Percentiles rank a stretch among this genome's conserved stretches.
Conservation (phyloP, 2,329 filamentous ascomycete genomes). For the Aspergillus floridensis region DNA sequence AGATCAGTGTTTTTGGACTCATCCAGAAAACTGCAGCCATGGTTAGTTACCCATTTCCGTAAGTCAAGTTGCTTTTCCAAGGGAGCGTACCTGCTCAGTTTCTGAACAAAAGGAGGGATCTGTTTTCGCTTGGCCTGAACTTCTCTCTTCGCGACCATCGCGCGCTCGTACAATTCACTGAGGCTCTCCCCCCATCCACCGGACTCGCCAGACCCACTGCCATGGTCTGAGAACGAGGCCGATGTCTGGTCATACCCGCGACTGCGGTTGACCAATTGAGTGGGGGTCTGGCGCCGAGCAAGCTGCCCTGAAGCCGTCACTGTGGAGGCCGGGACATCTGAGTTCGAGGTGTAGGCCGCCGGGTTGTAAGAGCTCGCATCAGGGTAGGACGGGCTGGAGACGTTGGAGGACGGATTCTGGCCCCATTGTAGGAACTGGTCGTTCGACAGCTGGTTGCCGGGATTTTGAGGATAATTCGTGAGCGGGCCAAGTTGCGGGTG, state of each 20-base stretch:
- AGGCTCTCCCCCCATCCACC: conserved; percentile 61
- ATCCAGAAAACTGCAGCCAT: conserved; percentile 74
- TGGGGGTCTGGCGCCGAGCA: conserved; percentile 38
- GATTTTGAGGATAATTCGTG: conserved; percentile 46
- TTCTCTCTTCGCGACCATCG: conserved; percentile 78
- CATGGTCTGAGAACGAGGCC: conserved; percentile 29
- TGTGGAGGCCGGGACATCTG: conserved; percentile 52
- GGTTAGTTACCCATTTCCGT: conserved; percentile 12
- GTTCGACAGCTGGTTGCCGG: conserved; percentile 46
- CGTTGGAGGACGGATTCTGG: conserved; percentile 39
- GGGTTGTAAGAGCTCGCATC: conserved; percentile 42
- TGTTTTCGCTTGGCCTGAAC: conserved; percentile 88
- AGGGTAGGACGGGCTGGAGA: conserved; percentile 31
- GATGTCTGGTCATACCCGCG: conserved; percentile 40
- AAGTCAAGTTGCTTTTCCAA: not conserved
- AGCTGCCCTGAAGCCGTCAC: conserved; percentile 41
- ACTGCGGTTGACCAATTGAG: conserved; percentile 39
- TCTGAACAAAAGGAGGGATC: conserved; percentile 96
- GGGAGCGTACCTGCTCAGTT: conserved; percentile 79
- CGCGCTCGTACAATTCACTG: conserved; percentile 75
- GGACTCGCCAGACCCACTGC: conserved; percentile 26
- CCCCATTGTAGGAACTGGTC: conserved; percentile 58
- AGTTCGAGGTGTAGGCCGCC: conserved; percentile 40
- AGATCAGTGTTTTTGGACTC: conserved; percentile 89
- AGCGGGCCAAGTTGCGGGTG: conserved; percentile 55